Evolutionary conservation across 345 rosid species (phyloP), one percentile per base, ranked within the genome.

Genomic region (Aquilaria malaccensis): DNA sequence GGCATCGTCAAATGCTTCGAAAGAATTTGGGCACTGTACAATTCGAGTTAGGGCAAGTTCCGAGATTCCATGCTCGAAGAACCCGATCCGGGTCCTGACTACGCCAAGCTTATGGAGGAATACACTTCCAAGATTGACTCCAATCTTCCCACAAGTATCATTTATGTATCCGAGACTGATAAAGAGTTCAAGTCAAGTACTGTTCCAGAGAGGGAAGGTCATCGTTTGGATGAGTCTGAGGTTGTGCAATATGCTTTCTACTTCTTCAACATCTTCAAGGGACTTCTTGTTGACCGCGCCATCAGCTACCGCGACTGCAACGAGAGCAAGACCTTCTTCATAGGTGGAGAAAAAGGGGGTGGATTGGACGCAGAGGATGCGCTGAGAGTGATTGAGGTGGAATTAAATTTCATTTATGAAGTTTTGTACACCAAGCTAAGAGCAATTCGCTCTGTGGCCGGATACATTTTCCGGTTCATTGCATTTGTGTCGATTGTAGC

Each of bases 261-360:
- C 11, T 81, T 63, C 74, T 83, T 76, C 57, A 22, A 61, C 11
- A 68, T 50, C 41, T 83, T 85, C 74, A 83, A 75, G 68, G 81
- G 87, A 6, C 78, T 89, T n/a, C 62, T 86, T 2, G 90, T 76
- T 10, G 90, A 82, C 65, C 77, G 81, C 43, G 75, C 78, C 45
- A 73, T 80, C 64, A 84, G 87, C 67, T 82, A 74, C 60, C 68
- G 55, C 6, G 81, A 82, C 50, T 67, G 83, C 2, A 75, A 82
- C 30, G 74, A 72, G 52, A 83, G 82, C 71, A 63, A 76, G 10
- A 73, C 69, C 1, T 80, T 84, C 75, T 85, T 88, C 57, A 6
- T 15, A 1, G 2, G 7, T 0, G 48, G 67, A 14, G 0, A 1
- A 7, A 51, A 15, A 15, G 15, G 15, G 15, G 15, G 15, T 15